Evolutionary conservation across 495 filamentous ascomycete species (phyloP).

Genomic region (Cercophora samala): DNA sequence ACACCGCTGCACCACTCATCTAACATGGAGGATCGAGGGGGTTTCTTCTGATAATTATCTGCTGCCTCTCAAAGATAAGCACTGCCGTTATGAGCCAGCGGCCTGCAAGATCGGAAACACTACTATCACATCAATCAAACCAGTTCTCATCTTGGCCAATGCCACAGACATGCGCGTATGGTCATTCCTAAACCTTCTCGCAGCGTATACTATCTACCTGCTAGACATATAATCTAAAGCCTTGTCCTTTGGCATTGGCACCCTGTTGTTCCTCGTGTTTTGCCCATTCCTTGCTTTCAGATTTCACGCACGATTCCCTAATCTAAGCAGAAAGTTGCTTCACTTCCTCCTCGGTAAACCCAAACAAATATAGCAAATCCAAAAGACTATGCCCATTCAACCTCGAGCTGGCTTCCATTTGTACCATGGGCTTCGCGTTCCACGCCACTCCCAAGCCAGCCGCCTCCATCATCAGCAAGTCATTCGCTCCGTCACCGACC

Average conservation of each 20-base stretch:
- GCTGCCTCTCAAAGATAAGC: no score
- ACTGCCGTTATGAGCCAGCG: no score
- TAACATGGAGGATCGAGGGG: no score
- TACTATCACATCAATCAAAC: no score
- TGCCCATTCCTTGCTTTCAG: background rate
- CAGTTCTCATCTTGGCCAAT: background rate
- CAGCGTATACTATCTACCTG: background rate
- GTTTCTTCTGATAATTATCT: no score
- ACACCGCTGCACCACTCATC: no score
- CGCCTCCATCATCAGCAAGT: constrained; percentile 84
- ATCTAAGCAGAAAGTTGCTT: constrained; percentile 41
- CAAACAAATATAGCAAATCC: constrained; percentile 82
- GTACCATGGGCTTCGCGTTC: constrained; percentile 89
- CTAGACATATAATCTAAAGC: background rate
- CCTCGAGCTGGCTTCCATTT: constrained; percentile 76
- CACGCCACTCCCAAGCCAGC: constrained; percentile 91
- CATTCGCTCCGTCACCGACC: constrained; percentile 93
- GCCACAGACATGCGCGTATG: background rate
- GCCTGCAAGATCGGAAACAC: no score
- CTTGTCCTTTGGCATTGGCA: background rate
- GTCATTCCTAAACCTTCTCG: background rate
- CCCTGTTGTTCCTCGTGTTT: background rate
- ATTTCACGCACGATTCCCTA: background rate
- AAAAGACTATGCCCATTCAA: constrained; percentile 75
- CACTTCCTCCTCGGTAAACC: constrained; percentile 66